Percentiles rank a stretch among this genome's conserved stretches.
Conservation (phyloP, 495 filamentous ascomycete species). For the Schizothecium vesticola region DNA sequence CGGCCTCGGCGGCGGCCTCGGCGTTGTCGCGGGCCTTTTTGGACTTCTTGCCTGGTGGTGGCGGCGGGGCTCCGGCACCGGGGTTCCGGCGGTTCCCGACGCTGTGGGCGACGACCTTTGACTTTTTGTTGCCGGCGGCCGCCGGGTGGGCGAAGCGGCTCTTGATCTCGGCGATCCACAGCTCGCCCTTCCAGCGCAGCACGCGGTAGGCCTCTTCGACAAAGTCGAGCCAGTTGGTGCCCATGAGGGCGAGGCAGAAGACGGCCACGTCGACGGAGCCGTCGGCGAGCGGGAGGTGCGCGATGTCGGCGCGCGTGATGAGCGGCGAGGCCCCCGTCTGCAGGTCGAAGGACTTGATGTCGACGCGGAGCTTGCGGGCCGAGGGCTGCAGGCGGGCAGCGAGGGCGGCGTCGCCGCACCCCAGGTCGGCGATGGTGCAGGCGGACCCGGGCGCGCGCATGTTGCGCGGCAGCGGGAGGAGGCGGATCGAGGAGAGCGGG, state of each 20-base stretch:
- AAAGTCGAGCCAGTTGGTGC: conserved; percentile 95
- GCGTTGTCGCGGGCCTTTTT: conserved; percentile 25
- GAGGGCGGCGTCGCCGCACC: conserved; percentile 59
- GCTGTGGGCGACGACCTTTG: conserved; percentile 54
- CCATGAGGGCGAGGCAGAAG: conserved; percentile 96
- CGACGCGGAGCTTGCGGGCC: conserved; percentile 36
- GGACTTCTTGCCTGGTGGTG: conserved; percentile 44
- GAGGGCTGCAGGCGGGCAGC: conserved; percentile 61
- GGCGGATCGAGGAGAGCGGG: conserved; percentile 20
- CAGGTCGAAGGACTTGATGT: conserved; percentile 45
- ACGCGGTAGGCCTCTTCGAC: conserved; percentile 91
- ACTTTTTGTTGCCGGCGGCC: conserved; percentile 22
- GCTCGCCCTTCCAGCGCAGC: conserved; percentile 84
- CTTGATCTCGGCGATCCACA: conserved; percentile 97
- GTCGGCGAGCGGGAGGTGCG: conserved; percentile 67
- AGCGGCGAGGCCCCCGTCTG: conserved; percentile 56
- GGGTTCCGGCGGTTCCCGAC: conserved; percentile 51
- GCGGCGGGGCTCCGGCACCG: neutral
- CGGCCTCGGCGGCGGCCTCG: conserved; percentile 37
- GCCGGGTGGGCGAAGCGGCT: conserved; percentile 68
- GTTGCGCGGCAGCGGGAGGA: conserved; percentile 36
- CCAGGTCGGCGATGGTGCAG: conserved; percentile 75
- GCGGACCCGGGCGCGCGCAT: conserved; percentile 9
- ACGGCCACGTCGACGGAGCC: conserved; percentile 75
- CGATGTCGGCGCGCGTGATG: conserved; percentile 83